Conservation (phyloP, 208 protist genomes). For the Wallacemonas sp. region DNA sequence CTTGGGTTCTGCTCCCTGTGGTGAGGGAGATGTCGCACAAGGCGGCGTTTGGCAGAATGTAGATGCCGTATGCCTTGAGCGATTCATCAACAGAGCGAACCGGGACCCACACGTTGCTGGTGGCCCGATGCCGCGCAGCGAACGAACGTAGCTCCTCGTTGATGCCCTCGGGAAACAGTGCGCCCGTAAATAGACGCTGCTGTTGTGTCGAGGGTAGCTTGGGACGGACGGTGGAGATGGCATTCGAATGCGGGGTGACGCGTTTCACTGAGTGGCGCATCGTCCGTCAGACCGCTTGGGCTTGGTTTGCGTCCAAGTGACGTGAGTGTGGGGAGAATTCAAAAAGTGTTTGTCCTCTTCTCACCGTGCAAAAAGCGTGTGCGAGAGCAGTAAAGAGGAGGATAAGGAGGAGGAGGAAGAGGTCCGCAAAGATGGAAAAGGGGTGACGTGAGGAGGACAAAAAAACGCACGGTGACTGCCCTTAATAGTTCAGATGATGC, state of each 20-base stretch:
- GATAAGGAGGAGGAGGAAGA: too few relatives aligned
- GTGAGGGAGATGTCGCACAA: conserved; percentile 61
- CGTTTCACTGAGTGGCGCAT: neutral
- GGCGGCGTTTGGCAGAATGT: conserved; percentile 59
- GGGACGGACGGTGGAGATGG: neutral
- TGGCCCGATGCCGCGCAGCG: conserved; percentile 45
- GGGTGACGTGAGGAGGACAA: neutral
- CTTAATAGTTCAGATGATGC: too few relatives aligned
- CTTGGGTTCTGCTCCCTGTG: conserved; percentile 17
- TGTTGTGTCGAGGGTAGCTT: conserved; percentile 9
- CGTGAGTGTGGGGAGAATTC: too few relatives aligned
- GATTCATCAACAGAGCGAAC: conserved; percentile 34
- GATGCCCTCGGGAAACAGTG: conserved; percentile 66
- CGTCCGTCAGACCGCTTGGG: too few relatives aligned
- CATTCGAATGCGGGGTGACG: neutral
- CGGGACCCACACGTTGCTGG: conserved; percentile 77
- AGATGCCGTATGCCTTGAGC: conserved; percentile 36
- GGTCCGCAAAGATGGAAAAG: too few relatives aligned
- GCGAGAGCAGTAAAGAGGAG: too few relatives aligned
- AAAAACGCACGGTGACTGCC: too few relatives aligned
- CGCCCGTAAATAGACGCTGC: conserved; percentile 76
- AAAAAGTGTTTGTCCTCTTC: too few relatives aligned
- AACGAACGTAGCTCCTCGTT: conserved; percentile 60
- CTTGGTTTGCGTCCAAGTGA: too few relatives aligned
- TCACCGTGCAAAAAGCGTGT: too few relatives aligned